These are phyloP conservation scores for Blastobotrys raffinosifermentans DNA, from an alignment of 1,139 yeast genomes.

Conservation along the genomic window DNA sequence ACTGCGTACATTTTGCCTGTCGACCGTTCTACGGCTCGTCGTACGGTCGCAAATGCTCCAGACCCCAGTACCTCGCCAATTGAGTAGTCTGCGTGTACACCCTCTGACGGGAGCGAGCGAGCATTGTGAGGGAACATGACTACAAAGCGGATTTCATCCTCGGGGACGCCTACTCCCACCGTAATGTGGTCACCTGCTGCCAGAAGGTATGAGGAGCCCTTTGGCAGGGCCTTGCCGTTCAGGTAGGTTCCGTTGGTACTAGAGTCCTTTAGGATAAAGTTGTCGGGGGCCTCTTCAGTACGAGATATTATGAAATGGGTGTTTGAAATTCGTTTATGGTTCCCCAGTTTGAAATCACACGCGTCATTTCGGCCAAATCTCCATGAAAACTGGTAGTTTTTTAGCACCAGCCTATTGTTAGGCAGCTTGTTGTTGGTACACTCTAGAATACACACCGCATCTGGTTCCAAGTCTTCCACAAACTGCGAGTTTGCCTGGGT, in stretches of 20 bases:
- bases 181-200: conserved; percentile 91
- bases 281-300: conserved; percentile 14
- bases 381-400: conserved; percentile 42
- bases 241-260: conserved; percentile 86
- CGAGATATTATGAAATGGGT: conserved; percentile 53
- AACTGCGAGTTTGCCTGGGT: conserved; percentile 13
- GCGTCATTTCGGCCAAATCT: conserved; percentile 62
- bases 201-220: conserved; percentile 74
- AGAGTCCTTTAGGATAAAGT: conserved; percentile 25
- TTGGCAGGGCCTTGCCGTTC: conserved; percentile 66
- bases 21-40: conserved; percentile 77
- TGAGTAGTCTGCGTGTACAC: conserved; percentile 65
- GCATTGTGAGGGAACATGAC: conserved; percentile 46
- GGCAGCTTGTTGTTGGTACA: conserved; percentile 11
- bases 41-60: conserved; percentile 95
- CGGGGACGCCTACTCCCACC: conserved; percentile 79
- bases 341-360: conserved; percentile 59
- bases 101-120: conserved; percentile 20
- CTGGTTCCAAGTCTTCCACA: conserved; percentile 9
- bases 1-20: conserved; percentile 87
- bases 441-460: conserved; percentile 10
- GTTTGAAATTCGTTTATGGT: conserved; percentile 68
- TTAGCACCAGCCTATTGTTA: conserved; percentile 7
- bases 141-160: conserved; percentile 70
- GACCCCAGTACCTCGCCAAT: conserved; percentile 82